Evolutionary conservation across 2,329 filamentous ascomycete species (phyloP).

Genomic region (Ophiognomonia clavigignenti-juglandacearum): DNA sequence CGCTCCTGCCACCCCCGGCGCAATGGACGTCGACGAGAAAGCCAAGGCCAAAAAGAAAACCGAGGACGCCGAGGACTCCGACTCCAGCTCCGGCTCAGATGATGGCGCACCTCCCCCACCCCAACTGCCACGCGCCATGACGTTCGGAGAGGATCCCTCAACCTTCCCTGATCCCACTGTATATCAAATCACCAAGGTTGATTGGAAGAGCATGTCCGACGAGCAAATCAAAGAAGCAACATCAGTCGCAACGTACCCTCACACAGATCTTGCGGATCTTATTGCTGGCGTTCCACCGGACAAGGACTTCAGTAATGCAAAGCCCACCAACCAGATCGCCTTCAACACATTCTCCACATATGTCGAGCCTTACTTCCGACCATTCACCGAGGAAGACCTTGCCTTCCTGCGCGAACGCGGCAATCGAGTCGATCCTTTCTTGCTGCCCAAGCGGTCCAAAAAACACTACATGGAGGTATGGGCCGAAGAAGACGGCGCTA

Average conservation of each 20-base stretch:
- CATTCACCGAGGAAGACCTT: constrained; percentile 87
- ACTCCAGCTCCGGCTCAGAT: constrained; percentile 44
- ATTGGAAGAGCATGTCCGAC: constrained; percentile 65
- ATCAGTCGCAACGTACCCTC: constrained; percentile 79
- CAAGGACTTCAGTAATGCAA: constrained; percentile 91
- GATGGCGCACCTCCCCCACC: constrained; percentile 57
- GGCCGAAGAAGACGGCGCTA: constrained; percentile 86
- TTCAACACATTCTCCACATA: constrained; percentile 91
- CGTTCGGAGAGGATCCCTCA: constrained; percentile 87
- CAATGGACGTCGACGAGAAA: constrained; percentile 53
- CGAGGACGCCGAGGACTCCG: constrained; percentile 38
- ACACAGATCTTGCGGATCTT: constrained; percentile 72
- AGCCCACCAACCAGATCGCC: constrained; percentile 89
- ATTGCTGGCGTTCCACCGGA: constrained; percentile 88
- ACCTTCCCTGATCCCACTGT: constrained; percentile 89
- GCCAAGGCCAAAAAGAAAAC: constrained; percentile 31
- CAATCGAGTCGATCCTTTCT: constrained; percentile 76
- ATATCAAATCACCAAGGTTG: constrained; percentile 81
- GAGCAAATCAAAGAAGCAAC: constrained; percentile 86
- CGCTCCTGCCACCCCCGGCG: constrained; percentile 43
- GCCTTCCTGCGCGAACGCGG: constrained; percentile 88
- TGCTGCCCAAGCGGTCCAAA: constrained; percentile 80
- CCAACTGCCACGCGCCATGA: constrained; percentile 72
- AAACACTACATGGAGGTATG: constrained; percentile 85
- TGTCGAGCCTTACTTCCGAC: constrained; percentile 85